These are phyloP conservation scores for Danielia reshetovae DNA, from an alignment of 805 yeast genomes.

Conservation along the genomic window DNA sequence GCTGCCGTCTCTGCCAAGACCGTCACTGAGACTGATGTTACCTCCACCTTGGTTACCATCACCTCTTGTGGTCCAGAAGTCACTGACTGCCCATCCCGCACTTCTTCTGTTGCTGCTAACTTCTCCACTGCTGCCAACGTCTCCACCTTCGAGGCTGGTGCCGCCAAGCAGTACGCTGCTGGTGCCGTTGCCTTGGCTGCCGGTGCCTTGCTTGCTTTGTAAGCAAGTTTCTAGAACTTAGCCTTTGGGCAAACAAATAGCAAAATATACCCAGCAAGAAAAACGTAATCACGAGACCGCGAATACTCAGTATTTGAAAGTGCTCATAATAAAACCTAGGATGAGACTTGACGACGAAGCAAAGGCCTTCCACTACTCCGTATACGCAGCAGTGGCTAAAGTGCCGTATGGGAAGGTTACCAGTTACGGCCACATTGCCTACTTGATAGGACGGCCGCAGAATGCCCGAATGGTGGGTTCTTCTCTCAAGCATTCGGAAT, in stretches of 20 bases:
- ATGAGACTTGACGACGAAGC: slow-evolving; percentile 36
- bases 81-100: slow-evolving; percentile 17
- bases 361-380: slow-evolving; percentile 56
- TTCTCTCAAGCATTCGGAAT: slow-evolving; percentile 49
- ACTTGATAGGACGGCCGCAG: slow-evolving; percentile 54
- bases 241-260: no score
- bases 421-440: slow-evolving; percentile 70
- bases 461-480: slow-evolving; percentile 75
- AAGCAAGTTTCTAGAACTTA: no score
- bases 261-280: no score
- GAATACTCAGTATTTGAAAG: not conserved
- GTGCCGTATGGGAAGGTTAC: slow-evolving; percentile 66
- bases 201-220: slow-evolving; percentile 29
- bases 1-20: slow-evolving; percentile 21
- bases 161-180: slow-evolving; percentile 24
- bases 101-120: slow-evolving; percentile 11
- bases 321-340: not conserved
- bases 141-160: slow-evolving; percentile 18
- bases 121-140: slow-evolving; percentile 16
- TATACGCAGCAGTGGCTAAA: slow-evolving; percentile 47
- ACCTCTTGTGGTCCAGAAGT: slow-evolving; percentile 18
- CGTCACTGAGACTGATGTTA: slow-evolving; percentile 9
- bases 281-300: no score
- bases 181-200: slow-evolving; percentile 25
- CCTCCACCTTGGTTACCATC: slow-evolving; percentile 20